Base-by-base conservation (phyloP, 805 yeast genomes). In the Kodamaea sagamina region DNA sequence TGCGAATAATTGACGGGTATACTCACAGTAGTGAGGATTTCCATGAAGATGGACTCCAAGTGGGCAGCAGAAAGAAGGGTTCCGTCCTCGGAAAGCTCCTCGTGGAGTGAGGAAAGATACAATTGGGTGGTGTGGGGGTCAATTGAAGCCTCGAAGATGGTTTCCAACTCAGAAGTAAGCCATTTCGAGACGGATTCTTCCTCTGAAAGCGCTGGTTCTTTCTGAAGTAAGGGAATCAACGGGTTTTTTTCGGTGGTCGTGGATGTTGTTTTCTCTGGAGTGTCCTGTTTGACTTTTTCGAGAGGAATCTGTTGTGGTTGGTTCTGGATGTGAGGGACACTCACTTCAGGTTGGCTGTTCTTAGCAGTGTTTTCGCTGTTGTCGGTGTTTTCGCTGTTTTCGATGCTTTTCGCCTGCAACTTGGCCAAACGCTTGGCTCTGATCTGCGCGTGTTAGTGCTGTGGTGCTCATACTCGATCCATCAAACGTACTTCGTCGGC, bases 11-110 rank as follows among this genome's bases (percentile, higher is more conserved):
- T 37, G 5, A 50, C 28, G 4, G 72, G 71, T 11, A 71, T 65
- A 1, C 86, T 87, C 26, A 61, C 52, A 44, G 81, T 86, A 1
- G 82, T 71, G 35, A 82, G 60, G 15, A 77, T 57, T 47, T 81
- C 85, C 58, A 82, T 70, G 43, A 81, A 72, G 2, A 75, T 64
- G 6, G 74, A 64, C 49, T 82, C 89, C 25, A 79, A 55, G 16
- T 60, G 54, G 25, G 67, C 70, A 4, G 18, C 27, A 8, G 18
- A 5, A 25, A 41, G 40, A 6, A 21, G 42, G 27, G 15, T 47
- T 29, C 24, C 46, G 4, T 39, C 36, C 16, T 44, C 51, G 9
- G 24, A 11, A 12, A 57, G 38, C n/a, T 65, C 69, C 10, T 53
- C 48, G 6, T 56, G 49, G 32, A 63, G 46, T 4, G 65, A 51